Evolutionary conservation across 2,329 filamentous ascomycete genomes (phyloP), one percentile per base, ranked within the genome.

Genomic region (Orbilia oligospora): DNA sequence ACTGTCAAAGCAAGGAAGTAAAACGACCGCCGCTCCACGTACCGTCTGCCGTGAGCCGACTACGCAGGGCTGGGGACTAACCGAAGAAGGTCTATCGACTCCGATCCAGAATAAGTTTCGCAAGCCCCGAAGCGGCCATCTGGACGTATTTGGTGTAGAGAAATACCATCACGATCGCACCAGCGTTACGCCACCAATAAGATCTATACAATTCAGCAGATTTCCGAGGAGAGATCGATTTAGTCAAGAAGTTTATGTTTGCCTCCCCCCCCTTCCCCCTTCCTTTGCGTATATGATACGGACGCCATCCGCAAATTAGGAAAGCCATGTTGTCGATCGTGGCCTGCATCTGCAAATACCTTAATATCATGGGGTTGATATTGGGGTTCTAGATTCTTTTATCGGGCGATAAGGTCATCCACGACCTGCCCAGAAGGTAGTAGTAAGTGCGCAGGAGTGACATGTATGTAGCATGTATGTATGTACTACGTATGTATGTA

Each of bases 301-400:
- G 63, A 55, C 61, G 68, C 64, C 48, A 71, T 56, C 9, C 44
- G 58, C 27, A 55, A 71, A 71, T 63, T 61, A 61, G 73, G 20
- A 71, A 30, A 77, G 51, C 44, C 24, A 38, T 58, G 38, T 41
- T 55, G 68, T 64, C 68, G 75, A 78, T 78, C 75, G 68, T 3
- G 44, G 68, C 46, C 44, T 78, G 68, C 68, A 78, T 56, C 68
- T 69, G 22, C 36, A 49, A 71, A 61, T 22, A 64, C 16, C 36
- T 69, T 38, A 49, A 55, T 55, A 55, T 65, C 18, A 78, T 48
- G 36, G 33, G 61, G 68, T 41, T 33, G 22, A 46, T 55, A 58
- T 78, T 48, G 63, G 58, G 14, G 75, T 78, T 78, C 75, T 78
- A 78, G 75, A 78, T 78, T 46, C 75, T 46, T 46, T n/a, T 68